Conservation (phyloP, 139 green algal species). For the Gonium pectorale region DNA sequence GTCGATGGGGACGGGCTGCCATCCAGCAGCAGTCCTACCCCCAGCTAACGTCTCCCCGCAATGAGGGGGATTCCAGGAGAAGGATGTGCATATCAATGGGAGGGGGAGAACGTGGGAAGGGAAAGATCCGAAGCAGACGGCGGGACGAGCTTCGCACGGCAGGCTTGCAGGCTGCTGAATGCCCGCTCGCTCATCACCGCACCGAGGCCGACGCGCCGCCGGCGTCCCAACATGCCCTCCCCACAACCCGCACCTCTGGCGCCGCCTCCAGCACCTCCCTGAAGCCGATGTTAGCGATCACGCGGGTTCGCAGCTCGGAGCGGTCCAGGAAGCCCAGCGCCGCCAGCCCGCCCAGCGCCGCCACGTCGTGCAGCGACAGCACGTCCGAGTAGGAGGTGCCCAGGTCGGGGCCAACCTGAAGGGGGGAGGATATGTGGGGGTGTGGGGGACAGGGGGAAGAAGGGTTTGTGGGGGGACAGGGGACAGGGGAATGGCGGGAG, state of each 20-base stretch:
- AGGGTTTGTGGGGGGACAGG: background rate
- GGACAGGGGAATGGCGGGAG: background rate
- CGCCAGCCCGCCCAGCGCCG: constrained; percentile 89
- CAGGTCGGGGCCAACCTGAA: constrained; percentile 77
- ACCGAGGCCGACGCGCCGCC: too few relatives aligned
- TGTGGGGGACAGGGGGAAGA: background rate
- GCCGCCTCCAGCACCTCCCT: constrained; percentile 91
- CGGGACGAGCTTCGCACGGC: too few relatives aligned
- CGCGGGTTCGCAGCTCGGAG: constrained; percentile 71
- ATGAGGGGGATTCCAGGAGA: too few relatives aligned
- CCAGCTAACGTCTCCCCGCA: too few relatives aligned
- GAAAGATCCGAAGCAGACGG: too few relatives aligned
- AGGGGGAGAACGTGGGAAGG: too few relatives aligned
- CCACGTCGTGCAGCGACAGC: constrained; percentile 86
- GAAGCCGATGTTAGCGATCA: constrained; percentile 90
- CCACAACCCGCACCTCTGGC: constrained; percentile 70
- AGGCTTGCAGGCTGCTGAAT: too few relatives aligned
- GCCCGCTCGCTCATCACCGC: too few relatives aligned
- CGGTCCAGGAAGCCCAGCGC: constrained; percentile 91
- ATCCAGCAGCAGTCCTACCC: too few relatives aligned
- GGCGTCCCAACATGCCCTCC: too few relatives aligned
- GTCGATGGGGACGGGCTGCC: too few relatives aligned
- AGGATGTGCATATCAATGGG: too few relatives aligned
- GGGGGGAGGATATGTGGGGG: background rate
- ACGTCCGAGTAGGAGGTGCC: constrained; percentile 83